Evolutionary conservation across 202 grass and related monocot genomes (phyloP), one percentile per base, ranked within the genome.

Genomic region (Digitaria exilis): DNA sequence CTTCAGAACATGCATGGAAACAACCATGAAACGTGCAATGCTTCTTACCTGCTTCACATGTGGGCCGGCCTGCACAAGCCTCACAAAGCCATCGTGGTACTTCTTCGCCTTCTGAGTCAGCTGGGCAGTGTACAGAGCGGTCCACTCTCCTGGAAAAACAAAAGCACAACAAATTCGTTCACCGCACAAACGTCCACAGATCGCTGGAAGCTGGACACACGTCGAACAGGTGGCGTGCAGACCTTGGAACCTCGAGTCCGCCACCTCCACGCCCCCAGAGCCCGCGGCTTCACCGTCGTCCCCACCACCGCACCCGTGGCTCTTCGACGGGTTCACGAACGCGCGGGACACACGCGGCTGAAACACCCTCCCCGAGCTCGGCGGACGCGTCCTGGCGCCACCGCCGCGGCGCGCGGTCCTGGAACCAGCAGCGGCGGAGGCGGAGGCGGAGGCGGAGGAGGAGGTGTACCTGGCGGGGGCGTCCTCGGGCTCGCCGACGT

Each of bases 61-160:
- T 4, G 73, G 88, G 67, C 85, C 85, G 43, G 80, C 32, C 41
- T 82, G 65, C 34, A 58, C 82, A 30, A 98, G 85, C 79, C 71
- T 86, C 58, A 98, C 77, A 7, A 84, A 69, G 8, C 92, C 96
- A 57, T 95, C 89, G 39, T 93, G 92, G 52, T 81, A 93, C 73
- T 83, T 95, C 82, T 98, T 98, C 64, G 88, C 82, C 64, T 93
- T 98, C 75, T 91, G 87, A 77, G 92, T 93, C 77, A 95, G 43
- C 73, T 98, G 89, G 37, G 87, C 43, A 13, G 88, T 98, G 82
- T 98, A 95, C 58, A 98, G 44, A 9, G 87, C 80, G 25, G 57
- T 81, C 90, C 96, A 98, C 73, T 93, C 96, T 93, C 69, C 50
- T n/a, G n/a, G n/a, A n/a, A 49, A 26, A 84, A 25, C 62, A 81